Percentiles rank a stretch among this genome's conserved stretches.
phyloP scores from a whole-genome alignment of 805 yeast genomes.

The Metschnikowia cubensis region DNA sequence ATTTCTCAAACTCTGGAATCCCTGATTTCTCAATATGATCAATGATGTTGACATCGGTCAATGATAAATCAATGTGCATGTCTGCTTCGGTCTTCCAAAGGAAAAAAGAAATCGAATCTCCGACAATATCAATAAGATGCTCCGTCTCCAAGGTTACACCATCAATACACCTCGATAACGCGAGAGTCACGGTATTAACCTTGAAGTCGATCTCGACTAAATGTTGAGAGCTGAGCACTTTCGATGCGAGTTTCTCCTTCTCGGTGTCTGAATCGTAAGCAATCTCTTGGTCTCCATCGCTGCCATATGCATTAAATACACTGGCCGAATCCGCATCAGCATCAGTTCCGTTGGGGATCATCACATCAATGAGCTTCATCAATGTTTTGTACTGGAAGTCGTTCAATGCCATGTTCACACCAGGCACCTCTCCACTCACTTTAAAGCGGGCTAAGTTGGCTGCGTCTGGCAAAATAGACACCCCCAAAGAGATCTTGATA shows the following conservation, averaged over 20 bases:
- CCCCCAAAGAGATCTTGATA: constrained; percentile 67
- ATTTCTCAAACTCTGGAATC: constrained; percentile 57
- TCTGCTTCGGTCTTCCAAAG: constrained; percentile 56
- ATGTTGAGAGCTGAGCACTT: constrained; percentile 45
- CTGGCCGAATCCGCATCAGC: constrained; percentile 31
- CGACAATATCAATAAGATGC: constrained; percentile 66
- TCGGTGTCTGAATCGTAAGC: constrained; percentile 1
- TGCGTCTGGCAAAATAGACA: constrained; percentile 84
- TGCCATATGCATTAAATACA: constrained; percentile 33
- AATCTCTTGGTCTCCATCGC: constrained; percentile 2
- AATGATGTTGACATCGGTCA: constrained; percentile 64
- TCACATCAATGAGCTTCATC: constrained; percentile 69
- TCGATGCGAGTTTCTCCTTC: background rate
- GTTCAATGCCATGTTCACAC: constrained; percentile 64
- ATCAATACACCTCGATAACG: constrained; percentile 65
- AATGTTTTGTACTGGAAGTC: constrained; percentile 88
- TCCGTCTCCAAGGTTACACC: constrained; percentile 57
- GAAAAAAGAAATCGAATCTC: constrained; percentile 59
- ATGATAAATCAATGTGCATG: constrained; percentile 60
- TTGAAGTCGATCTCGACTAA: constrained; percentile 68
- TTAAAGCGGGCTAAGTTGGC: constrained; percentile 65
- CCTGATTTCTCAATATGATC: constrained; percentile 69
- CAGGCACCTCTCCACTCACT: constrained; percentile 74
- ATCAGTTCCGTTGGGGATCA: constrained; percentile 51
- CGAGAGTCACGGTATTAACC: constrained; percentile 58